phyloP scores from a whole-genome alignment of 805 yeast species.

The Starmerella cellae region DNA sequence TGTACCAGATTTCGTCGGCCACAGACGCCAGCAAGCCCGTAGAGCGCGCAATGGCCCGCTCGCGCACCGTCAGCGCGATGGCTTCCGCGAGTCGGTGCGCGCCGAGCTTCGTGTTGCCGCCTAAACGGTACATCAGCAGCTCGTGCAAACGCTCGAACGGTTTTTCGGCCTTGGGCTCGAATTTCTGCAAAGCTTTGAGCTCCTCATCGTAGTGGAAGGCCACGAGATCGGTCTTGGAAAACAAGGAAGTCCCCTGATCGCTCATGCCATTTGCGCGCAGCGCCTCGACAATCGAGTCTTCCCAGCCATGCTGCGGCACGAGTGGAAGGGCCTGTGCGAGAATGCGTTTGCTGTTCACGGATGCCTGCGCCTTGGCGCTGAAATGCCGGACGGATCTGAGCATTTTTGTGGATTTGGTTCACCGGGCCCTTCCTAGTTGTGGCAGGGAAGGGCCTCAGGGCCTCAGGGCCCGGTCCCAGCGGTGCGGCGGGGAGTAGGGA shows the following conservation, averaged over 20 bases:
- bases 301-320: slow-evolving; percentile 44
- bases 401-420: no score
- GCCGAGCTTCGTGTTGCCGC: slow-evolving; percentile 30
- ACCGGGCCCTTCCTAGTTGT: no score
- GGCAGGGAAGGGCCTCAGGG: no score
- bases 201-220: slow-evolving; percentile 40
- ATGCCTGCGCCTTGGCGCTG: not conserved
- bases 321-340: slow-evolving; percentile 25
- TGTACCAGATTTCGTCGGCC: slow-evolving; percentile 70
- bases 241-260: slow-evolving; percentile 38
- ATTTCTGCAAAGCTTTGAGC: slow-evolving; percentile 24
- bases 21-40: slow-evolving; percentile 57
- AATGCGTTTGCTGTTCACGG: not conserved
- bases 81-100: slow-evolving; percentile 29
- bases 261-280: slow-evolving; percentile 37
- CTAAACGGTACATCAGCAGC: slow-evolving; percentile 34
- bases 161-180: not conserved
- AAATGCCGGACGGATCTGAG: not conserved
- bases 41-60: slow-evolving; percentile 45
- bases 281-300: slow-evolving; percentile 37
- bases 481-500: no score
- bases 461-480: no score
- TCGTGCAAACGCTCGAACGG: slow-evolving; percentile 27
- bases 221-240: slow-evolving; percentile 38
- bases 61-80: slow-evolving; percentile 49